Base-by-base conservation (phyloP, 2,329 filamentous ascomycete genomes). In the Cryphonectria nitschkei region DNA sequence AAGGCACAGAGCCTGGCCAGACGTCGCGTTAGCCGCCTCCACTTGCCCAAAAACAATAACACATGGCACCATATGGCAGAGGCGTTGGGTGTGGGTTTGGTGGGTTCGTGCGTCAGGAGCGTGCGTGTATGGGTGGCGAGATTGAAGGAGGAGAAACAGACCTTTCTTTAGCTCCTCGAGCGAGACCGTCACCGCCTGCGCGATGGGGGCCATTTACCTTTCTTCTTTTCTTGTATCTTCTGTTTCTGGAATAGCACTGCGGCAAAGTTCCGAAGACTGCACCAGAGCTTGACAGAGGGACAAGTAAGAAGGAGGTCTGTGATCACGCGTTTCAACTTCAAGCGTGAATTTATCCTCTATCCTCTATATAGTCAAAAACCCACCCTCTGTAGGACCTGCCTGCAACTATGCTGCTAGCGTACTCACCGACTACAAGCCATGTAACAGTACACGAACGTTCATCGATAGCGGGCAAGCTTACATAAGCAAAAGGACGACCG, bases 1-100 rank as follows among this genome's bases (percentile, higher is more conserved):
- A 91, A 0, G 91, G 85, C 62, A 95, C 85, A 70, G 86, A 87
- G 29, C 89, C 92, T 93, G 74, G 58, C 16, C 61, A 68, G 41
- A 68, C 64, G 41, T 50, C 70, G 67, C 71, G 63, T 71, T 70
- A 63, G 67, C 19, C 34, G 56, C 43, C 66, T 34, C 32, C 14
- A 62, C 37, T 19, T n/a, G 34, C 1, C 41, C 37, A 16, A 19
- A 11, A 43, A 43, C 22, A 41, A 39, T 6, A 63, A 63, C 5
- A 26, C 52, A 29, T 29, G 26, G 52, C 26, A 54, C 52, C 52
- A 56, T 29, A 56, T 26, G 52, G 52, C 52, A 56, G 26, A 56
- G n/a, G 52, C 52, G 52, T 29, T 26, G n/a, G 11, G 11, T 56
- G 52, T 56, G n/a, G n/a, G 9, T n/a, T 29, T 16, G n/a, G 26